A percentile compares a stretch with the other conserved stretches of the same genome.
Conservation (phyloP, 805 yeast species). For the Schizosaccharomyces cryophilus region DNA sequence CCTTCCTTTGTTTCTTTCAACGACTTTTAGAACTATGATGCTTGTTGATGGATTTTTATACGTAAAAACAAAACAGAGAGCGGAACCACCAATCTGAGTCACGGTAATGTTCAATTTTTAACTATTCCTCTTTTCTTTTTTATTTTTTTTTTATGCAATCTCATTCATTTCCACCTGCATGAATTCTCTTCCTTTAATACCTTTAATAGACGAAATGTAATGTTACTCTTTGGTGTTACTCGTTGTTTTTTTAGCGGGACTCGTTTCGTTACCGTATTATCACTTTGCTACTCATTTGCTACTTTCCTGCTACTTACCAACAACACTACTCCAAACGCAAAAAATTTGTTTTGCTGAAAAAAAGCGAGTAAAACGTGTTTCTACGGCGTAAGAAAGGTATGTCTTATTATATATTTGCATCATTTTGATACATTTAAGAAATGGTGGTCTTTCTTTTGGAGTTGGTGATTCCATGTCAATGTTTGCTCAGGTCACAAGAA, state of each 20-base stretch:
- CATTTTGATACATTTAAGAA: too few relatives aligned
- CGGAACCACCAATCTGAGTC: too few relatives aligned
- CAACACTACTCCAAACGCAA: background rate
- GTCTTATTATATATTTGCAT: too few relatives aligned
- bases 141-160: too few relatives aligned
- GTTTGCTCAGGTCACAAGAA: background rate
- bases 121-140: too few relatives aligned
- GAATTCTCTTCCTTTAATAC: background rate
- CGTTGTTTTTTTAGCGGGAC: background rate
- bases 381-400: too few relatives aligned
- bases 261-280: background rate
- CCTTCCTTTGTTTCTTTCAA: too few relatives aligned
- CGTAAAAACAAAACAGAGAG: too few relatives aligned
- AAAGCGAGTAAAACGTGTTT: background rate
- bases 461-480: background rate
- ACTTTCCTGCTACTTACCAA: background rate
- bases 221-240: background rate
- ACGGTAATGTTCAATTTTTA: too few relatives aligned
- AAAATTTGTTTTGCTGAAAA: background rate
- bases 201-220: background rate
- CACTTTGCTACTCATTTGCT: background rate
- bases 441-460: too few relatives aligned
- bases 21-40: too few relatives aligned
- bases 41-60: too few relatives aligned
- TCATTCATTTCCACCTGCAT: background rate